Base-by-base conservation (phyloP, 805 yeast genomes). In the Saturnispora ahearnii region DNA sequence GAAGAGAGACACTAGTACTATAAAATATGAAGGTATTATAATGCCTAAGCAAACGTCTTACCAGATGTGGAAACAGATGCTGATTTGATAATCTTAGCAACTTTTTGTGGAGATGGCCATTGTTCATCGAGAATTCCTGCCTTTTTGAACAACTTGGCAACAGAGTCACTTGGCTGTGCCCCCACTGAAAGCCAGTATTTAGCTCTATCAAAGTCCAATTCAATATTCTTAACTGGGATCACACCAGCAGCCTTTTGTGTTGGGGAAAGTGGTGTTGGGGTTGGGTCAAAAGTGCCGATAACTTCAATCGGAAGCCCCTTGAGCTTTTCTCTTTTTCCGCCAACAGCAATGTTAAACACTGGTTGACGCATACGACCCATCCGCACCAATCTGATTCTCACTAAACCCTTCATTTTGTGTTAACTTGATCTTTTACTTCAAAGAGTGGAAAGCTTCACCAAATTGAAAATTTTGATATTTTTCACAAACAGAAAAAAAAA, bases 131-230 rank as follows among this genome's bases (percentile, higher is more conserved):
- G 77, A 50, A 78, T 77, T 52, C 96, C 89, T 42, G 86, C 88
- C 65, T 82, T 87, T 62, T 80, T 82, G 63, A 93, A 77, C 47
- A 93, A 69, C 56, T 79, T 79, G 2, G 80, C 76, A 11, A 91
- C 95, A 3, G 93, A 72, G 41, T 84, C 89, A 24, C 91, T 81
- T 6, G 96, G 95, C 63, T 87, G 95, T 1, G 98, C 98, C 11
- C 99, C 99, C 18, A 88, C 96, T 59, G 96, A 96, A 33, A 93
- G 71, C 99, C 99, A 93, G 68, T 93, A 93, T 65, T 88, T 88
- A 5, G 96, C 80, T 59, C 96, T 79, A 55, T 81, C 80, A 62
- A 93, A 89, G 63, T 93, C 98, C 34, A 93, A 70, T 57, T 82
- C 77, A 38, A 91, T 78, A 57, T 89, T 89, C 64, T 93, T 91